These are phyloP conservation scores for Arctostaphylos glauca DNA, from an alignment of 148 eudicot species.

Conservation along the genomic window DNA sequence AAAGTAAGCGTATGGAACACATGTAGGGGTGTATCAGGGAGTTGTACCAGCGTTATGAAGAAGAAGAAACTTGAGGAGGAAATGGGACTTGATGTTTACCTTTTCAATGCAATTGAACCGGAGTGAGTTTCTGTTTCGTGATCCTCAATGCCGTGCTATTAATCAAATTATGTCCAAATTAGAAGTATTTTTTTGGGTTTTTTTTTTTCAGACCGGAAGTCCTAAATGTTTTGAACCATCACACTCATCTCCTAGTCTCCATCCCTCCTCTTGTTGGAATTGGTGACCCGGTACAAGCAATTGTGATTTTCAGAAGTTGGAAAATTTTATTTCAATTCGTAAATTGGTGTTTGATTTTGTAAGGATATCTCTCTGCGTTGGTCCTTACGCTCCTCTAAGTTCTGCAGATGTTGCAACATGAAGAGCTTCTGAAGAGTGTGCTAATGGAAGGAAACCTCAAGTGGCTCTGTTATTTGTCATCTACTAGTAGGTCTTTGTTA, in stretches of 20 bases:
- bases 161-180: neutral
- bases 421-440: conserved; percentile 41
- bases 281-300: conserved; percentile 75
- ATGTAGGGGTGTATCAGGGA: conserved; percentile 67
- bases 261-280: conserved; percentile 57
- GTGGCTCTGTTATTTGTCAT: conserved; percentile 82
- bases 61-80: conserved; percentile 65
- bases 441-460: conserved; percentile 51
- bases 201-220: conserved; percentile 56
- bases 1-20: neutral
- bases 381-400: conserved; percentile 10
- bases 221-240: conserved; percentile 44
- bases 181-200: neutral
- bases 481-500: conserved; percentile 56
- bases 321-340: neutral
- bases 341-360: neutral
- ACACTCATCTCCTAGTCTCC: conserved; percentile 71
- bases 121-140: conserved; percentile 42
- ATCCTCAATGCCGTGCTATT: conserved; percentile 1
- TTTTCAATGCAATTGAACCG: conserved; percentile 70
- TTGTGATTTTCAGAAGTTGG: neutral
- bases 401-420: conserved; percentile 64
- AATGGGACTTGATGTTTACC: conserved; percentile 60
- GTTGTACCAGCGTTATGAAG: conserved; percentile 63
- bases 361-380: neutral